phyloP scores from a whole-genome alignment of 2,329 filamentous ascomycete genomes.

The Fusarium odoratissimum region DNA sequence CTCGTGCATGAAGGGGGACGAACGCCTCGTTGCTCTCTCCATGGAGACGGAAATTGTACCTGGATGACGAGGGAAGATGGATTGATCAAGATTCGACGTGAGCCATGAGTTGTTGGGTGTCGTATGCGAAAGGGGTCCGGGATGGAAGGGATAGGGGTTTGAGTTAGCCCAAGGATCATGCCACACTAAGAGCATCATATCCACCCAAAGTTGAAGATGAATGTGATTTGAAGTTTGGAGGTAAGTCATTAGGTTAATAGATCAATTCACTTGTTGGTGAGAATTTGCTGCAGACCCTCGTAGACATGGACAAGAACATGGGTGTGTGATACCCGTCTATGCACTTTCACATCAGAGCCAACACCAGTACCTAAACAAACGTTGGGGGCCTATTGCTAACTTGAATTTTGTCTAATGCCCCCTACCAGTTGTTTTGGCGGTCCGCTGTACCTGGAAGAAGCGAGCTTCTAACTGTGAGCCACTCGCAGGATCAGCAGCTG shows the following conservation, averaged over 20 bases:
- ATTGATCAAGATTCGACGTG: not conserved
- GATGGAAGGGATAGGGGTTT: fast-evolving
- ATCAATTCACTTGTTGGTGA: not conserved
- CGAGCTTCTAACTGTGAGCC: not conserved
- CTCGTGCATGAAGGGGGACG: not conserved
- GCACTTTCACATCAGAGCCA: too few species aligned
- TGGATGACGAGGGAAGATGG: not conserved
- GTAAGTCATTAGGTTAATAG: not conserved
- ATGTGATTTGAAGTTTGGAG: not conserved
- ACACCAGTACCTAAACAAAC: not conserved
- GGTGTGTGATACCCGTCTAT: too few species aligned
- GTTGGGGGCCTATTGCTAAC: not conserved
- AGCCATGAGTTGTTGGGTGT: not conserved
- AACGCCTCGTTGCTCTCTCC: not conserved
- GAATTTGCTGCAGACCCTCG: not conserved
- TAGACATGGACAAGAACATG: not conserved
- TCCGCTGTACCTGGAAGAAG: not conserved
- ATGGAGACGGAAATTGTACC: not conserved
- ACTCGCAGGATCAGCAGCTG: not conserved
- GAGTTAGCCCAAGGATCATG: too few species aligned
- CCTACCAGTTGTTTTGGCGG: not conserved
- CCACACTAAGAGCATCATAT: fast-evolving
- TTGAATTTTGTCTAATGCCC: not conserved
- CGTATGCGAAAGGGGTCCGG: not conserved
- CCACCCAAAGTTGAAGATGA: too few species aligned